Conservation (phyloP, 2,329 filamentous ascomycete genomes). For the Pseudogymnoascus pannorum region DNA sequence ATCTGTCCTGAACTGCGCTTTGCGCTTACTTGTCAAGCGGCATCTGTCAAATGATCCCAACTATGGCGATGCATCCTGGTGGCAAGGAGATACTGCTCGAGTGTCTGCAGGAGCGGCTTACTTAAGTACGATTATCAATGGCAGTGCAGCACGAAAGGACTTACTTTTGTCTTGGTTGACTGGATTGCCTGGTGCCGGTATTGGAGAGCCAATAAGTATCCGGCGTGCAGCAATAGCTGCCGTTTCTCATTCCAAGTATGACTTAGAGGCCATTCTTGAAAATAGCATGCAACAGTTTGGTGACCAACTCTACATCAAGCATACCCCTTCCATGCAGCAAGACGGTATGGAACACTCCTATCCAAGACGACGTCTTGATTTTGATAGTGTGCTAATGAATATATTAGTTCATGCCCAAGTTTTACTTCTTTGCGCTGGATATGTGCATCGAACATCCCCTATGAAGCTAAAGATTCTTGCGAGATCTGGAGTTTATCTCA, state of each 20-base stretch:
- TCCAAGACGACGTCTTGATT: conserved; percentile 9
- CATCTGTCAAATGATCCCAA: conserved; percentile 20
- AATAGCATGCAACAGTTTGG: conserved; percentile 69
- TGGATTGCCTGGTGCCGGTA: conserved; percentile 54
- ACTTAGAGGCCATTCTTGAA: conserved; percentile 52
- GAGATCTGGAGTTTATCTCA: conserved; percentile 66
- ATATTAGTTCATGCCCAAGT: conserved; percentile 68
- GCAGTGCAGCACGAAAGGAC: conserved; percentile 41
- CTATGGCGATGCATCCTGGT: conserved; percentile 26
- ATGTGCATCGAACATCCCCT: conserved; percentile 59
- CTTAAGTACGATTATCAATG: conserved; percentile 42
- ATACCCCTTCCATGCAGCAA: conserved; percentile 78
- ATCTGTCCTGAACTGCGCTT: conserved; percentile 21
- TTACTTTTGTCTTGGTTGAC: conserved; percentile 59
- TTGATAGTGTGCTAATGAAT: conserved; percentile 21
- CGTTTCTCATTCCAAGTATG: conserved; percentile 44
- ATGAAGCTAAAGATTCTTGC: conserved; percentile 62
- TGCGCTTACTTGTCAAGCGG: conserved; percentile 24
- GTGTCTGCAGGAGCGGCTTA: conserved; percentile 54
- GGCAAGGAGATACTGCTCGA: conserved; percentile 23
- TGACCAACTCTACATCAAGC: conserved; percentile 78
- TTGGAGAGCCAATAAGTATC: conserved; percentile 57
- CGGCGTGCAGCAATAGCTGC: conserved; percentile 58
- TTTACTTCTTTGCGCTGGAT: conserved; percentile 69
- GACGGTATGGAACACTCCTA: conserved; percentile 52